Conservation (phyloP, 495 filamentous ascomycete species). For the Xylaria castorea region DNA sequence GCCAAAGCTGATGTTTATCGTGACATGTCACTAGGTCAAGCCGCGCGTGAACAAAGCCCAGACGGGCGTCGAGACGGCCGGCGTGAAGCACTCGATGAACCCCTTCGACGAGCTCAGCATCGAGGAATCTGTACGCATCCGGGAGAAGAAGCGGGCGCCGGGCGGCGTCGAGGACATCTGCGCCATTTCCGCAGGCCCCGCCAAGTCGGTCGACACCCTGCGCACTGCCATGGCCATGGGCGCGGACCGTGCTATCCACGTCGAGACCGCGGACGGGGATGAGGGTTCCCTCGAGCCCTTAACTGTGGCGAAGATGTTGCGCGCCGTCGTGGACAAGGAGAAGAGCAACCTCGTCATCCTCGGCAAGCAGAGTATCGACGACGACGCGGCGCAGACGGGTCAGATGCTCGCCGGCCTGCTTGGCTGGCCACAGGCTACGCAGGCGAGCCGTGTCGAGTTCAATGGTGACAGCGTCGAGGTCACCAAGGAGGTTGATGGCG, state of each 20-base stretch:
- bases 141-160: constrained; percentile 72
- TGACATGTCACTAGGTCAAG: constrained; percentile 71
- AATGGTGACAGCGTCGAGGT: constrained; percentile 70
- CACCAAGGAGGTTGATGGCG: constrained; percentile 91
- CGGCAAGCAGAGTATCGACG: constrained; percentile 98
- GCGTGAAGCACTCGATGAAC: constrained; percentile 97
- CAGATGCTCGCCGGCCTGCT: constrained; percentile 96
- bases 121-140: constrained; percentile 92
- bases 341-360: constrained; percentile 89
- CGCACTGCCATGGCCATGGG: constrained; percentile 99
- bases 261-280: constrained; percentile 71
- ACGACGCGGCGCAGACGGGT: constrained; percentile 93
- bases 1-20: neutral
- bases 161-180: constrained; percentile 83
- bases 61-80: constrained; percentile 88
- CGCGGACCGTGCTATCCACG: constrained; percentile 87
- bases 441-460: constrained; percentile 83
- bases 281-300: constrained; percentile 80
- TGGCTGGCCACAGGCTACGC: constrained; percentile 92
- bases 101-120: constrained; percentile 98
- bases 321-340: constrained; percentile 77
- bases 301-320: constrained; percentile 85
- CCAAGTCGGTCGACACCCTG: constrained; percentile 84
- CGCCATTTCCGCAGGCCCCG: constrained; percentile 83
- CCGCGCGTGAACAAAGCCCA: constrained; percentile 95